Base-by-base conservation (phyloP, 1,139 yeast species). In the Geotrichum australiense region DNA sequence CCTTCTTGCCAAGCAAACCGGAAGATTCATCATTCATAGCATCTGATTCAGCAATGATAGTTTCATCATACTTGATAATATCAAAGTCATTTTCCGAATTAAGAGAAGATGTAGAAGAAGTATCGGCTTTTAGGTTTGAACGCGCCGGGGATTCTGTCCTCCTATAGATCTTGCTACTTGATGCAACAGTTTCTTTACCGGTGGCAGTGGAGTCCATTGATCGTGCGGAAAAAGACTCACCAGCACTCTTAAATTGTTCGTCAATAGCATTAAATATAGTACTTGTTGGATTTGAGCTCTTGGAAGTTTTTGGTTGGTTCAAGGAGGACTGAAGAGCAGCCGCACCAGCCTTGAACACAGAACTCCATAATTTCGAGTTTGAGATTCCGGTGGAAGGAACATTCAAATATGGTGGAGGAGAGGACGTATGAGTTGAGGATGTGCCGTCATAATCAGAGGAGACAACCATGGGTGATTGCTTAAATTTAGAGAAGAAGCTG, bases 401-500 rank as follows among this genome's bases (percentile, higher is more conserved):
- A 7, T 19, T 11, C 12, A 27, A 11, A 14, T 24, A 24, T 4
- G 27, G 27, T 3, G 39, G 39, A 4, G 23, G 30, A 6, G n/a
- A 5, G 4, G 32, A 11, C 10, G 31, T 16, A 16, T n/a, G 20
- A 19, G 20, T 7, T 8, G 30, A 24, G n/a, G 29, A 16, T 4
- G 42, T 18, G 19, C 30, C 30, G 5, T 21, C 33, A 22, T 12
- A 11, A 27, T 23, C 19, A 12, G 37, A 11, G 5, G 24, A 11
- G 14, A 19, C 31, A 7, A 22, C 26, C 6, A 45, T 29, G 8
- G 48, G 48, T 5, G 48, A 46, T 14, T 31, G 38, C 27, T 43
- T 42, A 21, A 42, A 42, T 31, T 39, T 32, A 15, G 41, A 37
- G 30, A 46, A 46, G 23, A 46, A 43, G 37, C 27, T 21, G 24